Percentiles rank a stretch among this genome's conserved stretches.
Conservation (phyloP, 805 yeast species). For the Saccharomycopsis babjevae region DNA sequence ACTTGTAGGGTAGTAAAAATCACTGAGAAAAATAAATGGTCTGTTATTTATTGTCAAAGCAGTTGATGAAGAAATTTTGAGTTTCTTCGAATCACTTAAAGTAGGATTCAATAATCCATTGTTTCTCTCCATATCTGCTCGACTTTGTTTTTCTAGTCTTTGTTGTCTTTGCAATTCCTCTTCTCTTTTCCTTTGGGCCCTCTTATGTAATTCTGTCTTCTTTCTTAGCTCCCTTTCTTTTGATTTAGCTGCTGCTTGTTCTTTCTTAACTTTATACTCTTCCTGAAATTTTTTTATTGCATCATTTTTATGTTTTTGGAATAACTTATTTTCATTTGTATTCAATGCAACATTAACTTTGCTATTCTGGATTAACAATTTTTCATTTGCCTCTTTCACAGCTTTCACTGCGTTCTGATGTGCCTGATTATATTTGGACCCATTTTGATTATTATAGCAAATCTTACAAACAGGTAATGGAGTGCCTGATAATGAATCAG, state of each 20-base stretch:
- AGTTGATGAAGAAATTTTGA: constrained; percentile 39
- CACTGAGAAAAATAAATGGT: constrained; percentile 47
- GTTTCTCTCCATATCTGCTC: background rate
- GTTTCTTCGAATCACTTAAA: constrained; percentile 6
- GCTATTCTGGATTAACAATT: constrained; percentile 41
- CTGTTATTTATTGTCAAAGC: constrained; percentile 41
- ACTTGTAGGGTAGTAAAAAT: constrained; percentile 38
- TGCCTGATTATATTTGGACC: constrained; percentile 38
- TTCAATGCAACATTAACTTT: constrained; percentile 45
- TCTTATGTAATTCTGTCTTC: background rate
- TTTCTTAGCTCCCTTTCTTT: constrained; percentile 6
- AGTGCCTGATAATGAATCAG: constrained; percentile 67
- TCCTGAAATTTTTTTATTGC: constrained; percentile 31
- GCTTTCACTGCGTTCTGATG: constrained; percentile 38
- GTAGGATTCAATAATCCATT: background rate
- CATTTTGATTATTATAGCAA: constrained; percentile 46
- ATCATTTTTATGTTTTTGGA: constrained; percentile 25
- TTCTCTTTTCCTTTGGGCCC: constrained; percentile 10
- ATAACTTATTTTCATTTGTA: constrained; percentile 31
- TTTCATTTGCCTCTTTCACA: constrained; percentile 29
- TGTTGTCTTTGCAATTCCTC: constrained; percentile 10
- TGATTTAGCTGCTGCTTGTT: constrained; percentile 18
- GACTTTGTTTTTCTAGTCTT: constrained; percentile 13
- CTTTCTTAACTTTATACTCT: constrained; percentile 28
- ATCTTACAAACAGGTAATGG: constrained; percentile 66